phyloP scores from a whole-genome alignment of 1,139 yeast genomes.

The Lodderomyces jiufengensis region DNA sequence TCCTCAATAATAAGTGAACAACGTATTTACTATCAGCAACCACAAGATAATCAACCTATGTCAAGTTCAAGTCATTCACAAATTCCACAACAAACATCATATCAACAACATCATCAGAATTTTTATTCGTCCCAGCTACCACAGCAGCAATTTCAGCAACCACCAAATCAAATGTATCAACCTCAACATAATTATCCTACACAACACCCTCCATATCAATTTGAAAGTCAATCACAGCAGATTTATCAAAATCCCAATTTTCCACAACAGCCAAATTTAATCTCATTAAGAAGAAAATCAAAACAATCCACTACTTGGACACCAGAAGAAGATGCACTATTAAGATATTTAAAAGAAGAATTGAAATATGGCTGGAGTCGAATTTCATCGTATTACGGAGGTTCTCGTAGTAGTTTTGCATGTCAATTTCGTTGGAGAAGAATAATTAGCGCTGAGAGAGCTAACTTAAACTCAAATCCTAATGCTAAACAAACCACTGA shows the following conservation, averaged over 20 bases:
- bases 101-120: neutral
- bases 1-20: too few species aligned
- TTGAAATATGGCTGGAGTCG: conserved; percentile 48
- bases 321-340: conserved; percentile 35
- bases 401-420: conserved; percentile 45
- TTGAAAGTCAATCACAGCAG: too few species aligned
- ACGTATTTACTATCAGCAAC: conserved; percentile 1
- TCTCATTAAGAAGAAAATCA: conserved; percentile 16
- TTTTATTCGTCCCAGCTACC: neutral
- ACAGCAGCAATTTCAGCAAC: neutral
- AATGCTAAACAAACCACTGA: too few species aligned
- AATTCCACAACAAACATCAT: neutral
- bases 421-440: conserved; percentile 49
- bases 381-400: conserved; percentile 35
- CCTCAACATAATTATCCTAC: neutral
- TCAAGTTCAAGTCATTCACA: conserved; percentile 1
- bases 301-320: conserved; percentile 41
- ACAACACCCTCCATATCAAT: neutral
- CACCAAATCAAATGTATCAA: conserved; percentile 1
- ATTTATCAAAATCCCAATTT: too few species aligned
- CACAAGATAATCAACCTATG: neutral
- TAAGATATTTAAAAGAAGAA: conserved; percentile 36
- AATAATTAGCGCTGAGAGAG: conserved; percentile 26
- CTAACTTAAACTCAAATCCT: conserved; percentile 3
- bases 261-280: too few species aligned